Percentiles rank a stretch among this genome's conserved stretches.
Conservation (phyloP, 139 green algal species). For the Nannochloris sp. region DNA sequence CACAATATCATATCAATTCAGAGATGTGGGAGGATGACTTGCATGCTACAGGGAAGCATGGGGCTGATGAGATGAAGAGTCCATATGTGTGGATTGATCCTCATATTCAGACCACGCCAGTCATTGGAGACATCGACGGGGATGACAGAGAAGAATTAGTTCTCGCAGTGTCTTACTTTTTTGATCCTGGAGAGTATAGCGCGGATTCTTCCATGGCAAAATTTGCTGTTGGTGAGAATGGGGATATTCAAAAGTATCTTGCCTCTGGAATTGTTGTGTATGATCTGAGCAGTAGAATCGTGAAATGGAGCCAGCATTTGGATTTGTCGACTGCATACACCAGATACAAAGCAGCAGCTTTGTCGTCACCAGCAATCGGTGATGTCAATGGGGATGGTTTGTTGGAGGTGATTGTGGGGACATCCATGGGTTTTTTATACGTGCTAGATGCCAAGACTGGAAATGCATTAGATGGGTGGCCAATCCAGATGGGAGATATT, state of each 20-base stretch:
- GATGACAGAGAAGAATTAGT: slow-evolving; percentile 89
- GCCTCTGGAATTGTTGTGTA: slow-evolving; percentile 75
- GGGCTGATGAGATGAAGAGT: background rate
- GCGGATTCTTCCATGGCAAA: background rate
- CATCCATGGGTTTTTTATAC: slow-evolving; percentile 89
- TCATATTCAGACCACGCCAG: slow-evolving; percentile 81
- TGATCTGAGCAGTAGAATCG: slow-evolving; percentile 51
- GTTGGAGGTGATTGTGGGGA: slow-evolving; percentile 89
- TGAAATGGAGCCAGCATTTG: slow-evolving; percentile 85
- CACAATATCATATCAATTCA: slow-evolving; percentile 1
- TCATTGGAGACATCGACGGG: slow-evolving; percentile 85
- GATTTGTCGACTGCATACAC: slow-evolving; percentile 86
- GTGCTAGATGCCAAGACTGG: slow-evolving; percentile 62
- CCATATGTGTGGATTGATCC: slow-evolving; percentile 69
- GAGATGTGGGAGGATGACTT: slow-evolving; percentile 28
- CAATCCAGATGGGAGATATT: slow-evolving; percentile 89
- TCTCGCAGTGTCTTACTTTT: slow-evolving; percentile 83
- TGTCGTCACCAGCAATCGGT: slow-evolving; percentile 67
- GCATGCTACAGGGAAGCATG: slow-evolving; percentile 9
- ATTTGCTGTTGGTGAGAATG: slow-evolving; percentile 40
- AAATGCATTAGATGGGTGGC: slow-evolving; percentile 54
- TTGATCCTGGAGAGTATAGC: slow-evolving; percentile 62
- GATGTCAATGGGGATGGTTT: slow-evolving; percentile 79
- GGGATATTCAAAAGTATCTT: slow-evolving; percentile 66
- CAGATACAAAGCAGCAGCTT: slow-evolving; percentile 69